phyloP scores from a whole-genome alignment of 2,329 filamentous ascomycete genomes.

The Fusarium sp. region DNA sequence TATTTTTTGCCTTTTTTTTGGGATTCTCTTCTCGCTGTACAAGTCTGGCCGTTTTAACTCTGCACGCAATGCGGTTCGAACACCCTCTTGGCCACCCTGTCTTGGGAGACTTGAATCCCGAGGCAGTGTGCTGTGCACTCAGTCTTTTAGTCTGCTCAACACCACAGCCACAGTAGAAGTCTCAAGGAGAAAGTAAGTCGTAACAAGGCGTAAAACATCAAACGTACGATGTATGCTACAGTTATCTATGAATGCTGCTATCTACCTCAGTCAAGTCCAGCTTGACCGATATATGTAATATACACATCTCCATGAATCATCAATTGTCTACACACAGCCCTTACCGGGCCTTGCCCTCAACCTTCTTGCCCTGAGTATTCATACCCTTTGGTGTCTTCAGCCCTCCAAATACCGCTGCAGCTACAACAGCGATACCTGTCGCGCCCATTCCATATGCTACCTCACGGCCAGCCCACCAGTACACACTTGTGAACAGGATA shows the following conservation, averaged over 20 bases:
- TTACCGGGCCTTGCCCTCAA: constrained; percentile 28
- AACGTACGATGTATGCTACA: neutral
- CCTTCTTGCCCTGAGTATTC: constrained; percentile 31
- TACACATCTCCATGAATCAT: neutral
- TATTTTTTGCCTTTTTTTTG: constrained; percentile 16
- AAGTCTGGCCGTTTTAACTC: neutral
- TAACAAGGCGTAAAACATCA: neutral
- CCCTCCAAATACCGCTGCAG: constrained; percentile 73
- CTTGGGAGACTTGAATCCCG: neutral
- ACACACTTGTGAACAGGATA: constrained; percentile 89
- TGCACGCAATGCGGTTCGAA: neutral
- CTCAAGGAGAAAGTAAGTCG: neutral
- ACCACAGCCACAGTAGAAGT: neutral
- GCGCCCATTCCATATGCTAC: constrained; percentile 85
- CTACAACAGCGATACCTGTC: constrained; percentile 79
- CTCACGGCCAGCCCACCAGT: constrained; percentile 97
- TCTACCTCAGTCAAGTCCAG: constrained; percentile 26
- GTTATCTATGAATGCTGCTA: neutral
- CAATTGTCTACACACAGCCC: neutral
- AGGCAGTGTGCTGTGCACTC: neutral
- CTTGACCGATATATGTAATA: constrained; percentile 11
- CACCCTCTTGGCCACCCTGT: neutral
- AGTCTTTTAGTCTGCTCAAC: neutral
- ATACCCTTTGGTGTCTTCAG: constrained; percentile 69
- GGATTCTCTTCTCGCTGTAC: neutral